Percentiles rank a stretch among this genome's conserved stretches.
These are phyloP conservation scores for Euphrasia confusa DNA, from an alignment of 257 asterid genomes.

Conservation along the genomic window DNA sequence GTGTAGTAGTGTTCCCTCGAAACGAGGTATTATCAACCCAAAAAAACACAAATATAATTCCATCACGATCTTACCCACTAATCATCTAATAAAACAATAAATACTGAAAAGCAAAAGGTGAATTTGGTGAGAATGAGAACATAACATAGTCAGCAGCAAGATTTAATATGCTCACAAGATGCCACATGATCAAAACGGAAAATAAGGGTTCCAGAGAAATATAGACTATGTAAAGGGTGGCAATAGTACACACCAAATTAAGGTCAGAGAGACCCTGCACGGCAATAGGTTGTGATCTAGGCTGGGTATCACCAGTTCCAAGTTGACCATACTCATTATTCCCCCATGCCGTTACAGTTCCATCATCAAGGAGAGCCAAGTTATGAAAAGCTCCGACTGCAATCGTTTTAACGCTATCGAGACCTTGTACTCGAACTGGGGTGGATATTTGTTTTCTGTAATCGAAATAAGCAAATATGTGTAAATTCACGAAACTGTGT, in stretches of 20 bases:
- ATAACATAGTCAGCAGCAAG: conserved; percentile 8
- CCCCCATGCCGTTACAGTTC: conserved; percentile 93
- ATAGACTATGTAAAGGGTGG: conserved; percentile 8
- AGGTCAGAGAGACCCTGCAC: conserved; percentile 84
- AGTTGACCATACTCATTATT: conserved; percentile 97
- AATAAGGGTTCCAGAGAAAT: conserved; percentile 19
- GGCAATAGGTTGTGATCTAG: conserved; percentile 90
- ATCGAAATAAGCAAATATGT: conserved; percentile 18
- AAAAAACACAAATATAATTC: neutral
- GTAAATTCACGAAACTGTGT: conserved; percentile 12
- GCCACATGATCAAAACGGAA: neutral
- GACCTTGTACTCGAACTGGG: conserved; percentile 94
- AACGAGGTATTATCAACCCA: conserved; percentile 5
- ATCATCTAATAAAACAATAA: conserved; percentile 1
- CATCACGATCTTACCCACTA: conserved; percentile 1
- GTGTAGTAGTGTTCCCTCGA: conserved; percentile 5
- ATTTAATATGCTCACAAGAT: conserved; percentile 10
- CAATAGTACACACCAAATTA: conserved; percentile 58
- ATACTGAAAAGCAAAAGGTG: neutral
- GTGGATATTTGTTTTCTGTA: conserved; percentile 94
- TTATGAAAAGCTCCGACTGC: conserved; percentile 99
- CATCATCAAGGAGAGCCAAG: conserved; percentile 84
- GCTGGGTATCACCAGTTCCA: conserved; percentile 98
- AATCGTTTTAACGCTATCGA: conserved; percentile 65
- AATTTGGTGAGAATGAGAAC: conserved; percentile 11